Percentiles rank a stretch among this genome's conserved stretches.
Evolutionary conservation across 371 early-diverging fungal species (phyloP).

Genomic region (Sporodiniella umbellata): DNA sequence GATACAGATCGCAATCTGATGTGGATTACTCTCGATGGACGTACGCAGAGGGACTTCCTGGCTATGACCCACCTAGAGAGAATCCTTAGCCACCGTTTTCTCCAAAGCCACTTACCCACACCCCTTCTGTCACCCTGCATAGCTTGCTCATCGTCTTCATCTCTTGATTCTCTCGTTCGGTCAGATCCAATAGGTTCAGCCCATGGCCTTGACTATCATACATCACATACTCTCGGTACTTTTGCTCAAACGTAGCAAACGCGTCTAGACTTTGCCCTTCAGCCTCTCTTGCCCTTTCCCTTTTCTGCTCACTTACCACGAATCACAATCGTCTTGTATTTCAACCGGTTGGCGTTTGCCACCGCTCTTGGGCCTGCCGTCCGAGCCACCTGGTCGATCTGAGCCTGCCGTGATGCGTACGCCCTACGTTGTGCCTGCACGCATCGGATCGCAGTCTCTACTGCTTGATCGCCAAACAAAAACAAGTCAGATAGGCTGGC

Average conservation of each 20-base stretch:
- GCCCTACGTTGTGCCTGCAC: conserved; percentile 41
- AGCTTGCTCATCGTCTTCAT: conserved; percentile 58
- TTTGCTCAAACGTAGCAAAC: conserved; percentile 44
- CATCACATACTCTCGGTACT: conserved; percentile 47
- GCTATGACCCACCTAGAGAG: not conserved
- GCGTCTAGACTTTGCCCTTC: conserved; percentile 11
- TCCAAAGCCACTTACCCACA: conserved; percentile 47
- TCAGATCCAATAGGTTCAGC: conserved; percentile 41
- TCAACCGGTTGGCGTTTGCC: conserved; percentile 21
- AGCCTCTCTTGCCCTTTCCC: not conserved
- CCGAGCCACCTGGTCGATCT: conserved; percentile 5
- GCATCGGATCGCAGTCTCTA: conserved; percentile 34
- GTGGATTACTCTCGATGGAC: conserved; percentile 25
- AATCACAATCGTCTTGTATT: conserved; percentile 27
- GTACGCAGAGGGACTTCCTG: not conserved
- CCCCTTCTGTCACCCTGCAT: conserved; percentile 46
- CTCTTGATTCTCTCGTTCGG: conserved; percentile 52
- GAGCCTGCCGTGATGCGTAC: conserved; percentile 10
- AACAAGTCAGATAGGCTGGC: conserved; percentile 57
- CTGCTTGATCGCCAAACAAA: conserved; percentile 18
- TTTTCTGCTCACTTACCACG: not conserved
- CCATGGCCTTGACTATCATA: conserved; percentile 37
- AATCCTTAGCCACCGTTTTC: not conserved
- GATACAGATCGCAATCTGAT: conserved; percentile 57
- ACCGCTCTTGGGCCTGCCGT: conserved; percentile 25